Base-by-base conservation (phyloP, 192 early-diverging fungal genomes). In the Chytriomyces sp. region DNA sequence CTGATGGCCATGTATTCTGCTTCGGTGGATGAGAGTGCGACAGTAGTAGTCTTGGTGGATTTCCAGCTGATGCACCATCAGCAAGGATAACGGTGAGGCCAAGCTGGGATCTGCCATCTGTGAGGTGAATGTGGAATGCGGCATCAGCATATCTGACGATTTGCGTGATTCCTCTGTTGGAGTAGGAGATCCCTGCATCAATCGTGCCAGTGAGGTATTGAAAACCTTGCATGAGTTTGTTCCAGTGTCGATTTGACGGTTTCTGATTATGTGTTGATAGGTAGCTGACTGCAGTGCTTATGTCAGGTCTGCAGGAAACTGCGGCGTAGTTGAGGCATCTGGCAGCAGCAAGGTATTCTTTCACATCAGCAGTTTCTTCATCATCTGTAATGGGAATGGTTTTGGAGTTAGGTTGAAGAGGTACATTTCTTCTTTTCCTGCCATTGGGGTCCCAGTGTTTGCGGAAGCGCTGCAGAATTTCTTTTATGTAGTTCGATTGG, bases 271-370 rank as follows among this genome's bases (percentile, higher is more conserved):
- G 53, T 20, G 18, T 43, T 23, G 45, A 20, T 1, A 66, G 46
- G 23, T 67, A 67, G 49, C 74, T 76, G 10, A 66, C 26, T 7
- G 74, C 62, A 0, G 64, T 66, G 3, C 64, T 26, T 1, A 76
- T 23, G 62, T 76, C 63, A 6, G 74, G 74, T 76, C 63, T 47
- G 5, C 64, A 67, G 63, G n/a, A 20, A 0, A 76, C 7, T 0
- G 74, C 74, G 4, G 50, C 24, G 47, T 76, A 76, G 64, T 66
- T 76, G 7, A 76, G 23, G 64, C 74, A 76, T 2, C 74, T 63
- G 26, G 67, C 18, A 11, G 63, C 49, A 50, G 45, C 74, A 16
- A 66, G 61, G 43, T 49, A 76, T 23, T 4, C 2, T 0, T 16
- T 0, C 18, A 43, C 5, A 6, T 50, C 50, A 72, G 8, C 7